Conservation (phyloP, 352 stramenopile species). For the Globisporangium radiosum region DNA sequence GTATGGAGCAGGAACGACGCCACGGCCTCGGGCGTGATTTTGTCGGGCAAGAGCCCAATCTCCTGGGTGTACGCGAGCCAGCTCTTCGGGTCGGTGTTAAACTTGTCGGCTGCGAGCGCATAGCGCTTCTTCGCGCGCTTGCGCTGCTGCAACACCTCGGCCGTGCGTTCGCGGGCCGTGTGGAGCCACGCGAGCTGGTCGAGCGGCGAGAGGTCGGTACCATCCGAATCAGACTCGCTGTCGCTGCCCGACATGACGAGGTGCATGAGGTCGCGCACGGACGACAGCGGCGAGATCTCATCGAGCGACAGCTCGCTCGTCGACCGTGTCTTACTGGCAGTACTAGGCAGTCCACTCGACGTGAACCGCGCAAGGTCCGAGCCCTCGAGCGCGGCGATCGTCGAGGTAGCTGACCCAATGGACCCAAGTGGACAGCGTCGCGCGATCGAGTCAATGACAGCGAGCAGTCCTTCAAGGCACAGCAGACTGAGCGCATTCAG, state of each 20-base stretch:
- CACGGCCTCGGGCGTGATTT: constrained; percentile 81
- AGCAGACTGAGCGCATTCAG: constrained; percentile 67
- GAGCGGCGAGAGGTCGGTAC: constrained; percentile 13
- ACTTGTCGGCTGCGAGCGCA: constrained; percentile 86
- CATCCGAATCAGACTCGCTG: constrained; percentile 65
- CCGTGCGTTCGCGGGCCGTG: constrained; percentile 78
- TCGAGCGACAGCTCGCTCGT: constrained; percentile 55
- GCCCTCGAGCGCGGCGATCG: constrained; percentile 46
- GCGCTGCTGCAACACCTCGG: constrained; percentile 85
- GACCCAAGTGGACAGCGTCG: constrained; percentile 59
- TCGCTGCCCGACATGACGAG: constrained; percentile 76
- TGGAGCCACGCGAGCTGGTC: constrained; percentile 77
- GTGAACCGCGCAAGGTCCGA: constrained; percentile 68
- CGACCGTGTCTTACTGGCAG: not conserved
- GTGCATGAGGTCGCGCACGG: constrained; percentile 78
- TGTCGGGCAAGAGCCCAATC: constrained; percentile 75
- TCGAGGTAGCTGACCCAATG: constrained; percentile 6
- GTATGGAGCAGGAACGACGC: constrained; percentile 93
- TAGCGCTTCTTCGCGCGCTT: constrained; percentile 91
- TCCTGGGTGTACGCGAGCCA: constrained; percentile 89
- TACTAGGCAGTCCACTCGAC: constrained; percentile 14
- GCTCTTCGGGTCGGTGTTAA: constrained; percentile 93
- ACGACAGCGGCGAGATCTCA: constrained; percentile 81
- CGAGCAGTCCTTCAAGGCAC: constrained; percentile 83
- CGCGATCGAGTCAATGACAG: constrained; percentile 93